Conservation (phyloP, 2,329 filamentous ascomycete species). For the Colletotrichum coccodes region DNA sequence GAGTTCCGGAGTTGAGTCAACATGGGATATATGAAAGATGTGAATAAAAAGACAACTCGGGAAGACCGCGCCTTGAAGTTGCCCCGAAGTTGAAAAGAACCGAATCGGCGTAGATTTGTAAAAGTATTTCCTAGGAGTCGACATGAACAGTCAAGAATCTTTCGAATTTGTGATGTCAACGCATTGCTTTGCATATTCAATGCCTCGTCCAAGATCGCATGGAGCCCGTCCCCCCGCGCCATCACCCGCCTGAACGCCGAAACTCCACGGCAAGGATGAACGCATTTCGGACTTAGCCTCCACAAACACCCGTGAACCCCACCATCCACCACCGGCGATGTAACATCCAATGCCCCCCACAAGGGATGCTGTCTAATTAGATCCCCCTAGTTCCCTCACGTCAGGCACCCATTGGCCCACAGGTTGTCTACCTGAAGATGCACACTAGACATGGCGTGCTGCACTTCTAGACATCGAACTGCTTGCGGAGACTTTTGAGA, state of each 20-base stretch:
- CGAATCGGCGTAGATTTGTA: too few species aligned
- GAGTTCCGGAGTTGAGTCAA: not conserved
- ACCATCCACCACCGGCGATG: not conserved
- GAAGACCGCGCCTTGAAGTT: too few species aligned
- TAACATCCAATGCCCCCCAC: constrained; percentile 11
- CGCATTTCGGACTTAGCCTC: not conserved
- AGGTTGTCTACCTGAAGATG: not conserved
- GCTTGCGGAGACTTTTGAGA: not conserved
- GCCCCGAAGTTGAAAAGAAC: too few species aligned
- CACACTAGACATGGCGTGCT: not conserved
- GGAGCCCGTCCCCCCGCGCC: not conserved
- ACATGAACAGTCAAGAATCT: not conserved
- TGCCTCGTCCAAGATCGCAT: not conserved
- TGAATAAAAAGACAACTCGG: accelerated
- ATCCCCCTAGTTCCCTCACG: not conserved
- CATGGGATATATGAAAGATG: not conserved
- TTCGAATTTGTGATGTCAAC: not conserved
- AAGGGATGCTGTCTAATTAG: not conserved
- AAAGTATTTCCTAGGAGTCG: too few species aligned
- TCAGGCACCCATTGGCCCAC: not conserved
- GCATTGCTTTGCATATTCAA: not conserved
- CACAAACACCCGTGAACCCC: constrained; percentile 18
- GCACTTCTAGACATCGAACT: not conserved
- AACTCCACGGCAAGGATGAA: constrained; percentile 4
- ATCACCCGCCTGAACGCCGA: not conserved